Percentiles rank a stretch among this genome's conserved stretches.
Conservation (phyloP, 768 basidiomycete species). For the Cyclocybe cylindracea region DNA sequence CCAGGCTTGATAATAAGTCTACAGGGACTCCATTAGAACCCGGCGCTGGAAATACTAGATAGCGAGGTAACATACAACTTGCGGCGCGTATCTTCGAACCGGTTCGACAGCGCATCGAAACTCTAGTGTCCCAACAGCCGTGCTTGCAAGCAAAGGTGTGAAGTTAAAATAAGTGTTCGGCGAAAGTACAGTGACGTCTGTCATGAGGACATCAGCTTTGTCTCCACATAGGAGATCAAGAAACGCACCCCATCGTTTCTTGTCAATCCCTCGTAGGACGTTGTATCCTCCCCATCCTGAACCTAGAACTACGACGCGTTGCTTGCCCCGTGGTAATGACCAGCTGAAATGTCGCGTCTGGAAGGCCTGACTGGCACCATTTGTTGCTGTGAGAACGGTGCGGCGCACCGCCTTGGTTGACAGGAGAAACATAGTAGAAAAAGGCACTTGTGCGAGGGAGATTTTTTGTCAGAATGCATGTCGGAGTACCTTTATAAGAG, state of each 20-base stretch:
- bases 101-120: constrained; percentile 81
- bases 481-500: too few species aligned
- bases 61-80: constrained; percentile 42
- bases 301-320: constrained; percentile 66
- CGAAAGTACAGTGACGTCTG: constrained; percentile 68
- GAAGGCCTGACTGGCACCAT: background rate
- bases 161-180: constrained; percentile 72
- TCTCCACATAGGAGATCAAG: background rate
- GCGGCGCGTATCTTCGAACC: constrained; percentile 58
- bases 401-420: background rate
- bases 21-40: background rate
- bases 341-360: constrained; percentile 37
- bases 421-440: background rate
- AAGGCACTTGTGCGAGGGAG: too few species aligned
- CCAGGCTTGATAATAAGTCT: constrained; percentile 76
- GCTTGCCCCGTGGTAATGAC: constrained; percentile 33
- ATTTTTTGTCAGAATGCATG: too few species aligned
- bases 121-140: constrained; percentile 83
- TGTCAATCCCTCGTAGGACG: constrained; percentile 64
- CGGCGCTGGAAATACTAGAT: background rate
- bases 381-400: too few species aligned
- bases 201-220: background rate
- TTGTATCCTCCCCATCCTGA: constrained; percentile 83
- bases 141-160: constrained; percentile 65
- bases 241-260: constrained; percentile 63